Percentiles rank a stretch among this genome's conserved stretches.
These are phyloP conservation scores for Spiraea crenata DNA, from an alignment of 331 rosid genomes.

Conservation along the genomic window DNA sequence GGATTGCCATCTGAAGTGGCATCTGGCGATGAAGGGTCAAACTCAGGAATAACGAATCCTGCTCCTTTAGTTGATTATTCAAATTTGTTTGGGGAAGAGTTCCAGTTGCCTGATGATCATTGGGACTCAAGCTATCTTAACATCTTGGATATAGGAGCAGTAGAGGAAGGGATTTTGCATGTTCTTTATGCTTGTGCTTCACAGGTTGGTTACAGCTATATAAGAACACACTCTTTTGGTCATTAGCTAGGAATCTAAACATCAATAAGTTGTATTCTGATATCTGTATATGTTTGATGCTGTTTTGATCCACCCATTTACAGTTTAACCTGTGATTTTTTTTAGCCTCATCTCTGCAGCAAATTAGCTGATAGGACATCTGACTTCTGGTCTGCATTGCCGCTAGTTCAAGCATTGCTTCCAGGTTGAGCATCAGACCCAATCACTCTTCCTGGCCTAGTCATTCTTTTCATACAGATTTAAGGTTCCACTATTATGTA, in stretches of 20 bases:
- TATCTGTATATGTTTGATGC: conserved; percentile 26
- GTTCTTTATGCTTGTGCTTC: conserved; percentile 89
- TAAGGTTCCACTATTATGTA: neutral
- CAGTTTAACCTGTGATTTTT: conserved; percentile 17
- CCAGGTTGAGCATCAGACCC: conserved; percentile 61
- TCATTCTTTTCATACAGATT: neutral
- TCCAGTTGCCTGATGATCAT: conserved; percentile 59
- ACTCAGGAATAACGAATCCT: conserved; percentile 44
- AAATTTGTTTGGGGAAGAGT: conserved; percentile 80
- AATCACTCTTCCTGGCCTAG: neutral
- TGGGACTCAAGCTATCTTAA: conserved; percentile 76
- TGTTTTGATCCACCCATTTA: conserved; percentile 14
- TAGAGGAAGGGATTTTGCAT: conserved; percentile 88
- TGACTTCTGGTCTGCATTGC: conserved; percentile 73
- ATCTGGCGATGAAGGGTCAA: conserved; percentile 51
- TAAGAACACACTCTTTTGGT: too few relatives aligned
- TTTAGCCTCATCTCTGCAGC: conserved; percentile 84
- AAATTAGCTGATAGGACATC: conserved; percentile 78
- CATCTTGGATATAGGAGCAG: conserved; percentile 74
- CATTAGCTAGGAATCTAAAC: conserved; percentile 18
- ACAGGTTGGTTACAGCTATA: conserved; percentile 58
- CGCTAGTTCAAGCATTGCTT: conserved; percentile 82
- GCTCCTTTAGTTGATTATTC: conserved; percentile 66
- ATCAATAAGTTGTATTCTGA: conserved; percentile 8
- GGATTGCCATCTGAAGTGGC: conserved; percentile 49